These are phyloP conservation scores for Saccharomyces eubayanus DNA, from an alignment of 805 yeast genomes.

Conservation along the genomic window DNA sequence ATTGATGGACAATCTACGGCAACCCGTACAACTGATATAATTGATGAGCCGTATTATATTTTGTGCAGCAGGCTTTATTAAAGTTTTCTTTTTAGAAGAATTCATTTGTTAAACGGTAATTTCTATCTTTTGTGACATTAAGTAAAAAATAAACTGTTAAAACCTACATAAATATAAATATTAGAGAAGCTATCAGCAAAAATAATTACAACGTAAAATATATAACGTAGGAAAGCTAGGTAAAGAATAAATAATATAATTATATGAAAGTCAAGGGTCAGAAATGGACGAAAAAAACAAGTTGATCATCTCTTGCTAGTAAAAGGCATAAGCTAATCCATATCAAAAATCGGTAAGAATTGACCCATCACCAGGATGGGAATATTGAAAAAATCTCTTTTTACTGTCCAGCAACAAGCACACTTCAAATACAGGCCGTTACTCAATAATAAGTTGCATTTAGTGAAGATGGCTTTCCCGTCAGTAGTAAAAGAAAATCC, in stretches of 20 bases:
- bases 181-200: background rate
- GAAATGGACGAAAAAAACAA: too few relatives aligned
- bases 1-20: background rate
- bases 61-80: too few relatives aligned
- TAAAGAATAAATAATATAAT: background rate
- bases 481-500: constrained; percentile 6
- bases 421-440: constrained; percentile 43
- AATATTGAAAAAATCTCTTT: constrained; percentile 72
- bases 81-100: too few relatives aligned
- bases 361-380: constrained; percentile 82
- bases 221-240: background rate
- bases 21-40: too few relatives aligned
- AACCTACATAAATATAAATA: background rate
- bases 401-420: constrained; percentile 79
- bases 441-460: constrained; percentile 34
- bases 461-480: constrained; percentile 24
- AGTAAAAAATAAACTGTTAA: background rate
- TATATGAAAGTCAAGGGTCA: background rate
- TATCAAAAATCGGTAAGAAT: constrained; percentile 54
- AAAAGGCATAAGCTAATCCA: background rate
- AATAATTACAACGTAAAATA: background rate
- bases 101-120: too few relatives aligned
- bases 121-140: too few relatives aligned
- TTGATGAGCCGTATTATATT: too few relatives aligned
- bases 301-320: background rate